Conservation (phyloP, 2,329 filamentous ascomycete genomes). For the Cladosporium sp. region DNA sequence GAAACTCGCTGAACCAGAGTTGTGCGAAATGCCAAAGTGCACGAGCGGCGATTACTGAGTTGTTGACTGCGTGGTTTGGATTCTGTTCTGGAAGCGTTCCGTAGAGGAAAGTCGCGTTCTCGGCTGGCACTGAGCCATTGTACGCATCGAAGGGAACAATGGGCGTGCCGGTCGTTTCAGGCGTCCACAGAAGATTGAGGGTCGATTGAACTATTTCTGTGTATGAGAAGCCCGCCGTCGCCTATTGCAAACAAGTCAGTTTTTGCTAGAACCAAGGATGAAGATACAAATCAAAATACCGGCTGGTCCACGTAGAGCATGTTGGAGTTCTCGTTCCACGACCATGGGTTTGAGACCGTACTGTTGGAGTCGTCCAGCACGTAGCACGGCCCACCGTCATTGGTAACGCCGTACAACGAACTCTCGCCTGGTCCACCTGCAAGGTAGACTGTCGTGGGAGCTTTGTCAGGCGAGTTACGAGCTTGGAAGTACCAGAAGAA, state of each 20-base stretch:
- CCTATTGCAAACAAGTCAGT: background rate
- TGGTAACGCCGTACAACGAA: constrained; percentile 55
- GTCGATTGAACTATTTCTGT: constrained; percentile 59
- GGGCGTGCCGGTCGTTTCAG: constrained; percentile 19
- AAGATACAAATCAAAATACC: constrained; percentile 28
- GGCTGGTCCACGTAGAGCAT: constrained; percentile 41
- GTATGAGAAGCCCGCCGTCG: constrained; percentile 56
- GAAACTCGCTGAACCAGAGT: constrained; percentile 36
- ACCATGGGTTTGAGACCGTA: constrained; percentile 43
- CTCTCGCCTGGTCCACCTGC: constrained; percentile 51
- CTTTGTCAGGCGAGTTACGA: constrained; percentile 15
- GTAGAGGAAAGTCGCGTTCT: constrained; percentile 22
- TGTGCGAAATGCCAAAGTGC: constrained; percentile 60
- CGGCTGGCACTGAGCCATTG: constrained; percentile 13
- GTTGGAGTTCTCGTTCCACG: constrained; percentile 37
- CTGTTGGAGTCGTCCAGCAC: constrained; percentile 37
- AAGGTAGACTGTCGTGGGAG: constrained; percentile 33
- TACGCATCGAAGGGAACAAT: constrained; percentile 25
- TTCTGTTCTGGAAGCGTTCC: constrained; percentile 21
- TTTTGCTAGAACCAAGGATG: background rate
- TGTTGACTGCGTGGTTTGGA: constrained; percentile 15
- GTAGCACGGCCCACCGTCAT: constrained; percentile 37
- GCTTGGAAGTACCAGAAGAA: constrained; percentile 27
- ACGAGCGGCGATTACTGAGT: constrained; percentile 18
- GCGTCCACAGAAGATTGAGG: constrained; percentile 41